Conservation (phyloP, 495 filamentous ascomycete species). For the Aspergillus mulundensis region DNA sequence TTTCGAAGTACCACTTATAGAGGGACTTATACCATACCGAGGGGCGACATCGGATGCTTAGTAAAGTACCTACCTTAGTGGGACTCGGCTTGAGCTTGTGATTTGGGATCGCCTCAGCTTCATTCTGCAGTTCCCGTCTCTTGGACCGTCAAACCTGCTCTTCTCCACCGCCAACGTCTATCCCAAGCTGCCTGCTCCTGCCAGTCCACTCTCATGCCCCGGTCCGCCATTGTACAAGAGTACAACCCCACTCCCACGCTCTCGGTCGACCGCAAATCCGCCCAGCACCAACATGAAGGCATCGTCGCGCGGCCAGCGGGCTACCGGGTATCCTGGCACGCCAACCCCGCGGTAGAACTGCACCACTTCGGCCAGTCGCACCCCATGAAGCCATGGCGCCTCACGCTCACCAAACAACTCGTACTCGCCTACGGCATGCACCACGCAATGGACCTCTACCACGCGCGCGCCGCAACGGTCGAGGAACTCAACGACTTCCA, state of each 20-base stretch:
- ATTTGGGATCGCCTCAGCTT: constrained; percentile 9
- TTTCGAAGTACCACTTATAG: not conserved
- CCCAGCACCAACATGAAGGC: constrained; percentile 63
- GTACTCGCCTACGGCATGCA: constrained; percentile 93
- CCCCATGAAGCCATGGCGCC: constrained; percentile 98
- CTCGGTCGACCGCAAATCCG: constrained; percentile 59
- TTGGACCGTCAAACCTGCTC: not conserved
- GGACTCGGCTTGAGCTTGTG: constrained; percentile 1
- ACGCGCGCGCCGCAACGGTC: constrained; percentile 72
- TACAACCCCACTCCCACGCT: constrained; percentile 58
- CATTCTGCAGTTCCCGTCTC: not conserved
- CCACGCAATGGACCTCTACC: constrained; percentile 90
- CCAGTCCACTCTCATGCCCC: constrained; percentile 32
- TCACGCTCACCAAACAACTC: constrained; percentile 91
- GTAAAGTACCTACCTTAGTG: constrained; percentile 4
- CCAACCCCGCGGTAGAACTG: constrained; percentile 89
- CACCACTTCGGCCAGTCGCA: constrained; percentile 94
- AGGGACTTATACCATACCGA: not conserved
- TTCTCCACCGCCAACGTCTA: not conserved
- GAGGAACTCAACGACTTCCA: constrained; percentile 90
- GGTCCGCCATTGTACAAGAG: constrained; percentile 63
- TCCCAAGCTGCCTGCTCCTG: constrained; percentile 1
- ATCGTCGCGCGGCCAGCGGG: constrained; percentile 69
- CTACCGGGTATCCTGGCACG: constrained; percentile 94
- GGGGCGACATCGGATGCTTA: constrained; percentile 13